These are phyloP conservation scores for Elaphomyces granulatus DNA, from an alignment of 495 filamentous ascomycete species.

Conservation along the genomic window DNA sequence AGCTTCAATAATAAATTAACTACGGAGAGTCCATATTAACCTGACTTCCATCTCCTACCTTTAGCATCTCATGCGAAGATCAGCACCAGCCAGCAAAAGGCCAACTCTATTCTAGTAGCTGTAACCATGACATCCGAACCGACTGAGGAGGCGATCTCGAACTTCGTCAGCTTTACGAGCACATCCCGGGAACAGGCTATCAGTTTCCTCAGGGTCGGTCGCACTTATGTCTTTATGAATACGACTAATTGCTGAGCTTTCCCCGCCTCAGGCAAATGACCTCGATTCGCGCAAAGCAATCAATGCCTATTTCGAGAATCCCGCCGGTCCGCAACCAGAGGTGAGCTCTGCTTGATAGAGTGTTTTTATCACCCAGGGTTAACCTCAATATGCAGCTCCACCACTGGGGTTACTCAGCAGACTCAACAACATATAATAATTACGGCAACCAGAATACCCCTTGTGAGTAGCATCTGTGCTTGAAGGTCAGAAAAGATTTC, in stretches of 20 bases:
- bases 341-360: conserved; percentile 8
- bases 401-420: too few relatives aligned
- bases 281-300: conserved; percentile 35
- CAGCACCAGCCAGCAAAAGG: conserved; percentile 3
- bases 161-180: conserved; percentile 34
- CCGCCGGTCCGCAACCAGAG: conserved; percentile 23
- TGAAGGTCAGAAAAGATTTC: too few relatives aligned
- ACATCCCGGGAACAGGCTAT: conserved; percentile 32
- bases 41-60: too few relatives aligned
- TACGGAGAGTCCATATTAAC: too few relatives aligned
- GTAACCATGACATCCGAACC: conserved; percentile 33
- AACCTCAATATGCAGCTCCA: too few relatives aligned
- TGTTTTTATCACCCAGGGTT: too few relatives aligned
- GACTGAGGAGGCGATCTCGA: conserved; percentile 29
- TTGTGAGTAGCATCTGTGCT: conserved; percentile 2
- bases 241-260: neutral
- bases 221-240: neutral
- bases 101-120: too few relatives aligned
- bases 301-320: conserved; percentile 40
- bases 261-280: conserved; percentile 27
- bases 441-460: conserved; percentile 5
- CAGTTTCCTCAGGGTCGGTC: conserved; percentile 30
- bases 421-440: too few relatives aligned
- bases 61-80: conserved; percentile 1
- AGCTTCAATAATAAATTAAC: too few relatives aligned